phyloP scores from a whole-genome alignment of 192 early-diverging fungal species.

The Dispira simplex region DNA sequence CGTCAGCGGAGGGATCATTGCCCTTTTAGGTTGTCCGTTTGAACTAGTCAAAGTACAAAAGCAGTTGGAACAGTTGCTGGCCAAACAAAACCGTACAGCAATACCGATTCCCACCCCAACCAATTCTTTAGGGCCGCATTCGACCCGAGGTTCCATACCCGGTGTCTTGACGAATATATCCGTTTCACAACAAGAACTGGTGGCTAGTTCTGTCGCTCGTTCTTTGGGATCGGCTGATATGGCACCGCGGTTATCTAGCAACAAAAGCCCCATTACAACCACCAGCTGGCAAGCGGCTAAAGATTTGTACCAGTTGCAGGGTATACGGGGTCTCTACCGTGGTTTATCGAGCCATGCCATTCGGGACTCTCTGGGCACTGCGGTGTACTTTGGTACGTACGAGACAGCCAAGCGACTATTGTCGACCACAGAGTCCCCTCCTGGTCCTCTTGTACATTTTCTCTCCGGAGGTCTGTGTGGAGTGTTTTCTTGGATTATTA shows the following conservation, averaged over 20 bases:
- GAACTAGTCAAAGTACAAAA: conserved; percentile 66
- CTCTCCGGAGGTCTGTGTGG: conserved; percentile 63
- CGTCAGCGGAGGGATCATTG: conserved; percentile 45
- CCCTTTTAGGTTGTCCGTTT: conserved; percentile 52
- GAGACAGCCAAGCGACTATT: conserved; percentile 36
- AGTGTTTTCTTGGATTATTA: conserved; percentile 57
- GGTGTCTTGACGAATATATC: neutral
- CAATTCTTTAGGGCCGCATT: neutral
- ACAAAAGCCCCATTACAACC: conserved; percentile 1
- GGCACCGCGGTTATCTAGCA: neutral
- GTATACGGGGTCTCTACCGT: conserved; percentile 26
- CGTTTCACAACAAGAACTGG: neutral
- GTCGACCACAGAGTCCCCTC: conserved; percentile 17
- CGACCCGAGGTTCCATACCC: too few relatives aligned
- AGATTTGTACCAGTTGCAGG: conserved; percentile 30
- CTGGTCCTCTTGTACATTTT: conserved; percentile 55
- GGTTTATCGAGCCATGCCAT: conserved; percentile 28
- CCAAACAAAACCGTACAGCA: conserved; percentile 22
- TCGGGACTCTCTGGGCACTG: conserved; percentile 51
- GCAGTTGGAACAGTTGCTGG: conserved; percentile 47
- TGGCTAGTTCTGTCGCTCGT: neutral
- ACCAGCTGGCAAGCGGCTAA: conserved; percentile 36
- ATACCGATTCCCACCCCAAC: conserved; percentile 4
- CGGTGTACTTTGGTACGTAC: conserved; percentile 57
- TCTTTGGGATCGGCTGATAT: neutral